Evolutionary conservation across 2,329 filamentous ascomycete genomes (phyloP).

Genomic region (Ciborinia camelliae): DNA sequence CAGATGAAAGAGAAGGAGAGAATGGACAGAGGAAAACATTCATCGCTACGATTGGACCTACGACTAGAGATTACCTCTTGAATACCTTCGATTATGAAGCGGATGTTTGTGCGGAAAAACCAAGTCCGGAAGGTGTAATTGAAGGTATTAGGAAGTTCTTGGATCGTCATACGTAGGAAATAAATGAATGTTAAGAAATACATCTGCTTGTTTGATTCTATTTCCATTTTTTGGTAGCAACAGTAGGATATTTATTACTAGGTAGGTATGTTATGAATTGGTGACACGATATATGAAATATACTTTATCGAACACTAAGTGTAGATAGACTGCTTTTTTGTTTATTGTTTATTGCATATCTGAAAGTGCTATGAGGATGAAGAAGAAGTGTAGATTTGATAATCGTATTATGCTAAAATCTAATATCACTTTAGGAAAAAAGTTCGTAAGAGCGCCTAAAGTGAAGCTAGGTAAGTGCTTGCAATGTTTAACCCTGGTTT

Average conservation of each 20-base stretch:
- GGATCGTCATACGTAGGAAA: constrained; percentile 9
- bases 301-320: too few species aligned
- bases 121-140: constrained; percentile 76
- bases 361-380: too few species aligned
- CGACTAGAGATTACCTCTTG: constrained; percentile 72
- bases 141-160: constrained; percentile 55
- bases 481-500: neutral
- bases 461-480: neutral
- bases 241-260: neutral
- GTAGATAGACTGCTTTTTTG: too few species aligned
- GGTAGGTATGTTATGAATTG: neutral
- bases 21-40: constrained; percentile 48
- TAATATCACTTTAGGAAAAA: too few species aligned
- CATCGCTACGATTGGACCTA: constrained; percentile 89
- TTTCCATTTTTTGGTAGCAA: neutral
- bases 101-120: constrained; percentile 76
- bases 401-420: too few species aligned
- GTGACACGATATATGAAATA: constrained; percentile 2
- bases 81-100: constrained; percentile 63
- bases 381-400: too few species aligned
- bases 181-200: too few species aligned
- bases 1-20: constrained; percentile 16
- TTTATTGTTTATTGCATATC: too few species aligned
- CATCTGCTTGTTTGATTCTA: neutral
- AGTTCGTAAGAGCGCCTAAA: too few species aligned